Conservation (phyloP, 1,139 yeast genomes). For the Candida frijolesensis region DNA sequence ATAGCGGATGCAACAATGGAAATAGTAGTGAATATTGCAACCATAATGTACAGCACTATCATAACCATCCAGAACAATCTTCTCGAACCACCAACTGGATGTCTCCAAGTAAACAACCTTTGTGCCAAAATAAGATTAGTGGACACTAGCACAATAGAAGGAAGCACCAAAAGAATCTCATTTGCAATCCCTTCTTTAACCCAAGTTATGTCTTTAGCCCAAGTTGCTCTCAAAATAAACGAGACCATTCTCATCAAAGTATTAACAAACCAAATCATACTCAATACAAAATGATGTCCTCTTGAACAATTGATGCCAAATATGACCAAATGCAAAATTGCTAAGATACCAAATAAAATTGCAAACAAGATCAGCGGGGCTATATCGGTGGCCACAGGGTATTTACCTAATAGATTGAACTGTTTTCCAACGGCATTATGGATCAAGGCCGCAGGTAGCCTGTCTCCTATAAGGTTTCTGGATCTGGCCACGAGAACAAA, state of each 20-base stretch:
- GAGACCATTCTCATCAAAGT: conserved; percentile 31
- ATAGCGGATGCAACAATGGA: conserved; percentile 36
- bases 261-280: conserved; percentile 33
- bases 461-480: conserved; percentile 24
- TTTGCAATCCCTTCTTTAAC: conserved; percentile 32
- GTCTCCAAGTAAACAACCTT: conserved; percentile 49
- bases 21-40: conserved; percentile 29
- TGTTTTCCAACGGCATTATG: conserved; percentile 24
- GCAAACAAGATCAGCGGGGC: conserved; percentile 36
- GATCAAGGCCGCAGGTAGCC: conserved; percentile 23
- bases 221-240: conserved; percentile 30
- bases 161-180: conserved; percentile 38
- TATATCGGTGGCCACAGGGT: conserved; percentile 30
- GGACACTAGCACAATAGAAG: conserved; percentile 35
- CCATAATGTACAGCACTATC: conserved; percentile 33
- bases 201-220: conserved; percentile 29
- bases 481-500: conserved; percentile 19
- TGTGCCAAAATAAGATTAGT: conserved; percentile 44
- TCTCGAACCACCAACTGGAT: conserved; percentile 48
- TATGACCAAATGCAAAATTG: conserved; percentile 28
- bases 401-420: conserved; percentile 36
- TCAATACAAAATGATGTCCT: conserved; percentile 37
- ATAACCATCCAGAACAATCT: conserved; percentile 36
- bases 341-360: conserved; percentile 28
- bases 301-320: conserved; percentile 33